Conservation (phyloP, 2,329 filamentous ascomycete species). For the Fusarium chaquense region DNA sequence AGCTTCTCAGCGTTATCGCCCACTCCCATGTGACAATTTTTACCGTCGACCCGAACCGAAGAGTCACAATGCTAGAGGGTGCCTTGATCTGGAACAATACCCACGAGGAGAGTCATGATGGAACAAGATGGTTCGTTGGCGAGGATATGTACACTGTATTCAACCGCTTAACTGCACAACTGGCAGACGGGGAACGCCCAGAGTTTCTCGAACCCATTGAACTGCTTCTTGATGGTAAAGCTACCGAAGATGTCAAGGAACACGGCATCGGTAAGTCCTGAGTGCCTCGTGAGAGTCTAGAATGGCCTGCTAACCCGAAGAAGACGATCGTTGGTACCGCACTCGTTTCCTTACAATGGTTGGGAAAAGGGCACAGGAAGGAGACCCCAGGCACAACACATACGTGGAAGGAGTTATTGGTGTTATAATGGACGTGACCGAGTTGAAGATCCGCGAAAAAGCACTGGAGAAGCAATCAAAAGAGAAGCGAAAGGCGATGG, state of each 20-base stretch:
- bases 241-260: conserved; percentile 72
- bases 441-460: conserved; percentile 62
- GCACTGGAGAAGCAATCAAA: conserved; percentile 73
- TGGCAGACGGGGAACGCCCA: conserved; percentile 58
- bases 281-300: neutral
- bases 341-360: conserved; percentile 77
- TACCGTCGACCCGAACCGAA: conserved; percentile 72
- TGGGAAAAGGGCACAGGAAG: conserved; percentile 66
- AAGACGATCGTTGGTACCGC: conserved; percentile 74
- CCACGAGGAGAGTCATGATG: conserved; percentile 54
- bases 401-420: conserved; percentile 79
- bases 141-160: conserved; percentile 75
- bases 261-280: conserved; percentile 63
- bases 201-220: conserved; percentile 70
- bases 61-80: conserved; percentile 78
- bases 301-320: conserved; percentile 16
- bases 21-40: conserved; percentile 83
- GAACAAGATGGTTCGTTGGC: conserved; percentile 66
- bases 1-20: conserved; percentile 78
- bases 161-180: conserved; percentile 59
- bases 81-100: conserved; percentile 68
- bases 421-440: conserved; percentile 83
- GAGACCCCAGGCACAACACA: conserved; percentile 58
- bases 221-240: conserved; percentile 71
- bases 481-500: conserved; percentile 77